These are phyloP conservation scores for Suhomyces kilbournensis DNA, from an alignment of 805 yeast genomes.

Conservation along the genomic window DNA sequence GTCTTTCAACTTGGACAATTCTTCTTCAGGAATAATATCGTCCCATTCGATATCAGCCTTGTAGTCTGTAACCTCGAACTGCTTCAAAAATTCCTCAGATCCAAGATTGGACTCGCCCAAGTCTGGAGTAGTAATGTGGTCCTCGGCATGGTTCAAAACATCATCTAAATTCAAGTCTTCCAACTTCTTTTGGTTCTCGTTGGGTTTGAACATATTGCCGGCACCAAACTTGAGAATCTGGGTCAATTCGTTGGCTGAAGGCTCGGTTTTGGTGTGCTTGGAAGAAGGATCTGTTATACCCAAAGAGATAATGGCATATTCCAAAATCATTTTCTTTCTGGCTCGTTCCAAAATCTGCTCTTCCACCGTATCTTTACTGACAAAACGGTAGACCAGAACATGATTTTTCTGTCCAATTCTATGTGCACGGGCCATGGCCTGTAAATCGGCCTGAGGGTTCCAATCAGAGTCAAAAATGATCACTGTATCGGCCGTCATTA, in stretches of 20 bases:
- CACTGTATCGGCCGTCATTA: slow-evolving; percentile 99
- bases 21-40: slow-evolving; percentile 96
- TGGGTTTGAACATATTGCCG: slow-evolving; percentile 95
- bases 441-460: slow-evolving; percentile 99
- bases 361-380: slow-evolving; percentile 97
- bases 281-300: slow-evolving; percentile 84
- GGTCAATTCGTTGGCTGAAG: slow-evolving; percentile 77
- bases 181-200: slow-evolving; percentile 89
- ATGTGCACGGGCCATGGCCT: slow-evolving; percentile 99
- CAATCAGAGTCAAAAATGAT: slow-evolving; percentile 97
- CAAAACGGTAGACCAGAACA: slow-evolving; percentile 95
- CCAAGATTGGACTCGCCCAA: slow-evolving; percentile 97
- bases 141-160: slow-evolving; percentile 94
- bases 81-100: slow-evolving; percentile 95
- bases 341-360: slow-evolving; percentile 97
- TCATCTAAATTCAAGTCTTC: slow-evolving; percentile 95
- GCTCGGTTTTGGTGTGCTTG: slow-evolving; percentile 61
- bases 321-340: slow-evolving; percentile 95
- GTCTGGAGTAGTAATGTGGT: slow-evolving; percentile 93
- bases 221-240: slow-evolving; percentile 98
- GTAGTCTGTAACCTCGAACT: slow-evolving; percentile 97
- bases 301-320: slow-evolving; percentile 92
- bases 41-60: slow-evolving; percentile 99
- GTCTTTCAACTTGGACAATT: slow-evolving; percentile 80
- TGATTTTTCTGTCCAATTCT: slow-evolving; percentile 99